Base-by-base conservation (phyloP, 2,329 filamentous ascomycete genomes). In the Scytalidium sp. region DNA sequence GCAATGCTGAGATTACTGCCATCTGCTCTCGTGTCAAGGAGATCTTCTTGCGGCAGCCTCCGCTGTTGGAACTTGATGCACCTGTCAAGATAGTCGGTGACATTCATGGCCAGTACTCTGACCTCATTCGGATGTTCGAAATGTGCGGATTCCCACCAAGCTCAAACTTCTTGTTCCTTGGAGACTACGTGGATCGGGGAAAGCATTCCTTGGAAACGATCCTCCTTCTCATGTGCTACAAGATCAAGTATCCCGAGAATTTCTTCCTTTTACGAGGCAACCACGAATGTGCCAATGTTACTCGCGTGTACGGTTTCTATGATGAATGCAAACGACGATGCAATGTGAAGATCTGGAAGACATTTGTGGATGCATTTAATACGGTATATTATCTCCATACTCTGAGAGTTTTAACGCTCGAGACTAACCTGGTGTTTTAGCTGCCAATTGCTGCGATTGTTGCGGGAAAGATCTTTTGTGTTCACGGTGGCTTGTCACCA, bases 291-390 rank as follows among this genome's bases (percentile, higher is more conserved):
- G 93, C 93, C 61, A 96, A 96, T 59, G 91, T 97, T 47, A 97
- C 91, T 13, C 83, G 93, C 52, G 90, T 97, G 29, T 97, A 97
- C 69, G 93, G 93, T 2, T 97, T 97, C 70, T 97, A 97, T 73
- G 93, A 97, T 64, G 93, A 97, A 68, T 97, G 93, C 79, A 97
- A 97, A 74, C 82, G 93, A 57, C 82, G 93, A 54, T 96, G 89
- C 75, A 97, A 96, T 66, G 90, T 97, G 67, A 97, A 97, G 75
- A 84, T 96, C 49, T 97, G 93, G 93, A 97, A 97, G 76, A 95
- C 90, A 0, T 97, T 97, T 65, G 86, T 96, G 46, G 93, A 97
- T 67, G 94, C 89, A 21, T 97, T 97, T 78, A 97, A 97, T 69
- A 92, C 87, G 40, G 62, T 65, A 59, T 49, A 61, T 13, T 11